Evolutionary conservation across 495 filamentous ascomycete genomes (phyloP).

Genomic region (Rostrohypoxylon terebratum): DNA sequence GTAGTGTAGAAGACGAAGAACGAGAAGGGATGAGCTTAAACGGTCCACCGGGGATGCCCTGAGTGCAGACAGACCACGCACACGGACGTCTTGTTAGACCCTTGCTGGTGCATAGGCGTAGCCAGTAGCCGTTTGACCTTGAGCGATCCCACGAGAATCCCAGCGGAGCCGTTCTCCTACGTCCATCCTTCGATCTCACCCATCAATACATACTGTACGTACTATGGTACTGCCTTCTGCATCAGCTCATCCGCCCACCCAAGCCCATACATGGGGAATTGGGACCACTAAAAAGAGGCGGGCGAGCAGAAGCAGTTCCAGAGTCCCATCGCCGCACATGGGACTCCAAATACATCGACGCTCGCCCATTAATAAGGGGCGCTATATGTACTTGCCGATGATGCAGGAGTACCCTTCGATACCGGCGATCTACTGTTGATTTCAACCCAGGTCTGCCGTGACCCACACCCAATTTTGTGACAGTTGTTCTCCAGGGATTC

Average conservation of each 20-base stretch:
- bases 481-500: slow-evolving; percentile 61
- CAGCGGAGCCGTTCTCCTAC: slow-evolving; percentile 47
- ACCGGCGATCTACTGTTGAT: slow-evolving; percentile 56
- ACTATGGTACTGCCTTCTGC: slow-evolving; percentile 25
- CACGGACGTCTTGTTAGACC: slow-evolving; percentile 46
- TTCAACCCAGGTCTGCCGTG: slow-evolving; percentile 63
- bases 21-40: slow-evolving; percentile 49
- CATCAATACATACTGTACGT: slow-evolving; percentile 33
- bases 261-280: slow-evolving; percentile 41
- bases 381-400: slow-evolving; percentile 56
- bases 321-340: slow-evolving; percentile 57
- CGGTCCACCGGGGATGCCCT: slow-evolving; percentile 47
- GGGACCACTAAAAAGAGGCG: slow-evolving; percentile 47
- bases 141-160: slow-evolving; percentile 49
- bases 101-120: slow-evolving; percentile 45
- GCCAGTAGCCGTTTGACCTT: slow-evolving; percentile 50
- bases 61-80: slow-evolving; percentile 46
- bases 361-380: slow-evolving; percentile 60
- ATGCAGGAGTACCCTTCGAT: slow-evolving; percentile 61
- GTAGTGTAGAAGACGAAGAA: slow-evolving; percentile 27
- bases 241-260: slow-evolving; percentile 26
- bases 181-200: slow-evolving; percentile 49
- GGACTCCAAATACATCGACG: slow-evolving; percentile 51
- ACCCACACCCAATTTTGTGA: slow-evolving; percentile 64
- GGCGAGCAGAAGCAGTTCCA: slow-evolving; percentile 48